phyloP scores from a whole-genome alignment of 1,139 yeast species.

The Taiozyma sp. region DNA sequence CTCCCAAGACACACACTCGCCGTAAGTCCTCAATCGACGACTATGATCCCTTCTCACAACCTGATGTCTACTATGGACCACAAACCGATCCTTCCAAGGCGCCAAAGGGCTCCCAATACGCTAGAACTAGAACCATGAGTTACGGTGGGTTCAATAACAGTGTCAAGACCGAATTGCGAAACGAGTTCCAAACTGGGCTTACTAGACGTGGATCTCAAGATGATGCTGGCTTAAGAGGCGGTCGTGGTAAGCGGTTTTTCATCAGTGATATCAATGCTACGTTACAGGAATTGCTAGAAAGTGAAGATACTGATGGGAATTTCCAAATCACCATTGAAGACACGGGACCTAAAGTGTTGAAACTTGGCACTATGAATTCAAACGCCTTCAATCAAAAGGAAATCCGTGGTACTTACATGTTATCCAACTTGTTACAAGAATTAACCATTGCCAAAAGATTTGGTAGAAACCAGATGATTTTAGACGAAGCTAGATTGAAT shows the following conservation, averaged over 20 bases:
- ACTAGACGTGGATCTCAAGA: slow-evolving; percentile 68
- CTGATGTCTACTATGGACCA: slow-evolving; percentile 73
- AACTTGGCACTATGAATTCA: slow-evolving; percentile 81
- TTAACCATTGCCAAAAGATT: slow-evolving; percentile 79
- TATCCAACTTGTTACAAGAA: slow-evolving; percentile 85
- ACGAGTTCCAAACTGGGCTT: slow-evolving; percentile 21
- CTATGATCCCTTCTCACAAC: slow-evolving; percentile 58
- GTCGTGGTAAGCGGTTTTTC: slow-evolving; percentile 50
- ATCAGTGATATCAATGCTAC: slow-evolving; percentile 76
- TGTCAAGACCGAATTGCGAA: slow-evolving; percentile 13
- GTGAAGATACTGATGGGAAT: slow-evolving; percentile 85
- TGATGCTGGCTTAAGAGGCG: slow-evolving; percentile 35
- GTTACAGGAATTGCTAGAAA: slow-evolving; percentile 58
- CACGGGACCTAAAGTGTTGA: slow-evolving; percentile 84
- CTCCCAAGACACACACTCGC: slow-evolving; percentile 4
- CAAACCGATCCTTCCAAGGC: slow-evolving; percentile 49
- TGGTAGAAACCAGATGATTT: slow-evolving; percentile 71
- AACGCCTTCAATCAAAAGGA: slow-evolving; percentile 72
- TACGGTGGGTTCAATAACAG: slow-evolving; percentile 26
- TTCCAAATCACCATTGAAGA: slow-evolving; percentile 91
- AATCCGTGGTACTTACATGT: slow-evolving; percentile 86
- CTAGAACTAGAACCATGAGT: slow-evolving; percentile 48
- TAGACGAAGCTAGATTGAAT: slow-evolving; percentile 79
- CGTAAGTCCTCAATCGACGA: slow-evolving; percentile 37
- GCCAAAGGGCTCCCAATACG: slow-evolving; percentile 32